A percentile compares a stretch with the other conserved stretches of the same genome.
Evolutionary conservation across 2,329 filamentous ascomycete genomes (phyloP).

Genomic region (Aspergillus texensis): DNA sequence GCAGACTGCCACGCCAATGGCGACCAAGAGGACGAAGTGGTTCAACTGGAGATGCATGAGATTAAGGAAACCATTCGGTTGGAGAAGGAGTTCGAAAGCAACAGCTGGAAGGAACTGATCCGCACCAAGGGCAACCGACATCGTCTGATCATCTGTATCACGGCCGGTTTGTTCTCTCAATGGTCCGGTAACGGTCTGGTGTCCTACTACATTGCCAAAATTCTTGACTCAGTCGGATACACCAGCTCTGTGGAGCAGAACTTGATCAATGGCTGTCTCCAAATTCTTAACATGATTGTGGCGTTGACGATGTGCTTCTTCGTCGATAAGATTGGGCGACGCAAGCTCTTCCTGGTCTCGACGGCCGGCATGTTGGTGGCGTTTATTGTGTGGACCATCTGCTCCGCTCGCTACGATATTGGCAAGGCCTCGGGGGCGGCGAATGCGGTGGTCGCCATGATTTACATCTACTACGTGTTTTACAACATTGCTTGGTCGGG

Average conservation of each 20-base stretch:
- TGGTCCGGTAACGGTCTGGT: constrained; percentile 57
- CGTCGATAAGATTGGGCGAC: constrained; percentile 47
- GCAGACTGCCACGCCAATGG: constrained; percentile 46
- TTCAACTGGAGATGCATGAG: constrained; percentile 33
- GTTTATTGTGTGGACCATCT: constrained; percentile 48
- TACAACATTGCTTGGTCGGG: constrained; percentile 45
- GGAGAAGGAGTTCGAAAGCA: constrained; percentile 51
- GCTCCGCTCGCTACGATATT: constrained; percentile 40
- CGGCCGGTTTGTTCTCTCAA: constrained; percentile 59
- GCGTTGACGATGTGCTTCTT: constrained; percentile 42
- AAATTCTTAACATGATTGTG: constrained; percentile 44
- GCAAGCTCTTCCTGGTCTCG: constrained; percentile 47
- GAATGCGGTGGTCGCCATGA: constrained; percentile 44
- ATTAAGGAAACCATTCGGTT: constrained; percentile 49
- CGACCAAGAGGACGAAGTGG: constrained; percentile 37
- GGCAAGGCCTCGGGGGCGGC: constrained; percentile 35
- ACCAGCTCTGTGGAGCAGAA: constrained; percentile 41
- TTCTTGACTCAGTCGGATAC: constrained; percentile 43
- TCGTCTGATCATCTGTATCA: constrained; percentile 57
- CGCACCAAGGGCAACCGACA: constrained; percentile 57
- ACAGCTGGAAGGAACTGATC: constrained; percentile 44
- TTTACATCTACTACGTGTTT: constrained; percentile 47
- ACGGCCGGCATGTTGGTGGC: constrained; percentile 48
- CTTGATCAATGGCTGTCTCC: constrained; percentile 45
- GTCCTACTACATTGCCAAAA: constrained; percentile 43